A percentile compares a stretch with the other conserved stretches of the same genome.
Conservation (phyloP, 2,329 filamentous ascomycete genomes). For the Xylariaceae sp. region DNA sequence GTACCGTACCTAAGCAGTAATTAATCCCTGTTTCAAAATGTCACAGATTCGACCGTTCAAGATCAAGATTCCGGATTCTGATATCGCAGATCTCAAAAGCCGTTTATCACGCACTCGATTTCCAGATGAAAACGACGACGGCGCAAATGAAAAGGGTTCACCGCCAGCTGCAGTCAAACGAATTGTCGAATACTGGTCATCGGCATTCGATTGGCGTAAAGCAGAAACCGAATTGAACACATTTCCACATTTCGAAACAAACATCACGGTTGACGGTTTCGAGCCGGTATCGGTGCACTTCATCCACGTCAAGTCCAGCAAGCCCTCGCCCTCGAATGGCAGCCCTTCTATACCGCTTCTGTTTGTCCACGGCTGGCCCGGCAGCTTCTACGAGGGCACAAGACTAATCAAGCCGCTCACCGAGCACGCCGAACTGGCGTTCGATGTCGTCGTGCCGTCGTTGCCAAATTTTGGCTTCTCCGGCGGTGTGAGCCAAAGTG, state of each 20-base stretch:
- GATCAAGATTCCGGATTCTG: slow-evolving; percentile 2
- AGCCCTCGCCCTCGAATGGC: slow-evolving; percentile 39
- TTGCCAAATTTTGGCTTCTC: slow-evolving; percentile 12
- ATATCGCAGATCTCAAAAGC: slow-evolving; percentile 5
- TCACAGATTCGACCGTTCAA: slow-evolving; percentile 1
- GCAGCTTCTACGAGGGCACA: slow-evolving; percentile 4
- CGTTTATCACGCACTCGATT: slow-evolving; percentile 1
- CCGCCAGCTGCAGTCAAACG: slow-evolving; percentile 34
- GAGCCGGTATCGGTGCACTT: slow-evolving; percentile 62
- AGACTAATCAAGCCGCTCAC: slow-evolving; percentile 1
- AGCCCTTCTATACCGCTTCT: slow-evolving; percentile 4
- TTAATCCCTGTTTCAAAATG: neutral
- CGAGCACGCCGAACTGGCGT: neutral
- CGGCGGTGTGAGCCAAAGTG: neutral
- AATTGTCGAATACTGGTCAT: slow-evolving; percentile 45
- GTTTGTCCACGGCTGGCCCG: slow-evolving; percentile 11
- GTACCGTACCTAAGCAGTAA: too few species aligned
- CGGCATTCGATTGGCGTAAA: slow-evolving; percentile 52
- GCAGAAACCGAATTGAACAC: slow-evolving; percentile 58
- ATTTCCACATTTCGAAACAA: slow-evolving; percentile 56
- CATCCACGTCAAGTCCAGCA: slow-evolving; percentile 42
- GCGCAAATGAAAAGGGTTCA: slow-evolving; percentile 30
- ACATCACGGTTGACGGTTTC: slow-evolving; percentile 55
- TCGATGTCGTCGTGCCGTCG: slow-evolving; percentile 7
- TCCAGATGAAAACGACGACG: neutral